Conservation (phyloP, 2,329 filamentous ascomycete genomes). For the Scedosporium boydii region DNA sequence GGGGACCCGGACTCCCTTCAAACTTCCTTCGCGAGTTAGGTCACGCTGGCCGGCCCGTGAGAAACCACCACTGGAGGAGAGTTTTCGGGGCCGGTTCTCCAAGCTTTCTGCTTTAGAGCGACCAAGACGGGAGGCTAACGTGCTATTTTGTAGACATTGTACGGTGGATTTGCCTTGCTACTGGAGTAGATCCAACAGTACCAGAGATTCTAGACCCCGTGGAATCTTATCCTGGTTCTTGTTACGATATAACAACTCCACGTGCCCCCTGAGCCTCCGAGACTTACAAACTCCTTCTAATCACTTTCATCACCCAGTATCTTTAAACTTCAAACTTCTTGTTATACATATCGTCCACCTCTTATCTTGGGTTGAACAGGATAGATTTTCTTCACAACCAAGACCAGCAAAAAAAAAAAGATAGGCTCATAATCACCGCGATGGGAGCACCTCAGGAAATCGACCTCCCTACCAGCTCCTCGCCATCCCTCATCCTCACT, state of each 20-base stretch:
- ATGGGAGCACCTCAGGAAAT: constrained; percentile 5
- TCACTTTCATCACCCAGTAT: not conserved
- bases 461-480: constrained; percentile 2
- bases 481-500: constrained; percentile 31
- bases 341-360: not conserved
- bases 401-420: not conserved
- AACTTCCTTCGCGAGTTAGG: too few species aligned
- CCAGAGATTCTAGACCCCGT: too few species aligned
- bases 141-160: too few species aligned
- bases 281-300: not conserved
- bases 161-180: too few species aligned
- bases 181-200: too few species aligned
- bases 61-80: too few species aligned
- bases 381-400: not conserved
- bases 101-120: too few species aligned
- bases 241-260: not conserved
- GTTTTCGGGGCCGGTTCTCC: too few species aligned
- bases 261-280: not conserved
- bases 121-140: too few species aligned
- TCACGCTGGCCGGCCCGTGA: too few species aligned
- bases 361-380: not conserved
- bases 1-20: too few species aligned
- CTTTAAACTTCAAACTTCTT: not conserved
- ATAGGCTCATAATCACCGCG: not conserved
- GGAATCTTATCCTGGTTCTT: not conserved